Evolutionary conservation across 164 flowering plant genomes (phyloP).

Genomic region (Hamamelis virginiana): DNA sequence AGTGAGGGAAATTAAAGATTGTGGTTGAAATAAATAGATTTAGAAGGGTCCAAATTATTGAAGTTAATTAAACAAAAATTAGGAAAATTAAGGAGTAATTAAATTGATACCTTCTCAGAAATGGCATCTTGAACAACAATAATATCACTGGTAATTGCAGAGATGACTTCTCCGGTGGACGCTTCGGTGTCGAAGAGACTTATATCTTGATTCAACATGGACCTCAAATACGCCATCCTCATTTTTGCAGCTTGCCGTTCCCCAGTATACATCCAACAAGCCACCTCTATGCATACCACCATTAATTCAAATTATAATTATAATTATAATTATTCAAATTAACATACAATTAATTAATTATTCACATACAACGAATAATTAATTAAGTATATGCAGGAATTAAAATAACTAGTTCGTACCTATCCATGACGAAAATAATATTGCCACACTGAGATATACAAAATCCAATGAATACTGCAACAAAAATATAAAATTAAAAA

Average conservation of each 20-base stretch:
- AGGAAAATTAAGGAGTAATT: neutral
- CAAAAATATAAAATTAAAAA: conserved; percentile 7
- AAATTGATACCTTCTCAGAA: conserved; percentile 76
- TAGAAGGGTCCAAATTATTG: neutral
- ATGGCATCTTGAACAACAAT: conserved; percentile 97
- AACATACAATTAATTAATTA: no score
- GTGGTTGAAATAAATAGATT: no score
- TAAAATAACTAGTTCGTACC: conserved; percentile 40
- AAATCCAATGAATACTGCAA: conserved; percentile 96
- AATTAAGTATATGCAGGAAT: no score
- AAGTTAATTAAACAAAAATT: neutral
- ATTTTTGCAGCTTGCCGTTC: conserved; percentile 96
- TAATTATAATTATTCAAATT: no score
- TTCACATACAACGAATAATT: neutral
- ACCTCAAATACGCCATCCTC: conserved; percentile 84
- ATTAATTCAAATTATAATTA: no score
- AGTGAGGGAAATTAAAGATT: no score
- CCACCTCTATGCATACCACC: conserved; percentile 62
- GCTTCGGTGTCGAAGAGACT: conserved; percentile 91
- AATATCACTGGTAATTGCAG: conserved; percentile 87
- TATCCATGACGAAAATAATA: conserved; percentile 87
- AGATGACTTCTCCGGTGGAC: conserved; percentile 85
- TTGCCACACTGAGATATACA: conserved; percentile 78
- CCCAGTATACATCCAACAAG: conserved; percentile 98
- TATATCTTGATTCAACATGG: conserved; percentile 92